Evolutionary conservation across 2,329 filamentous ascomycete species (phyloP), one percentile per base, ranked within the genome.

Genomic region (Polytolypa hystricis): DNA sequence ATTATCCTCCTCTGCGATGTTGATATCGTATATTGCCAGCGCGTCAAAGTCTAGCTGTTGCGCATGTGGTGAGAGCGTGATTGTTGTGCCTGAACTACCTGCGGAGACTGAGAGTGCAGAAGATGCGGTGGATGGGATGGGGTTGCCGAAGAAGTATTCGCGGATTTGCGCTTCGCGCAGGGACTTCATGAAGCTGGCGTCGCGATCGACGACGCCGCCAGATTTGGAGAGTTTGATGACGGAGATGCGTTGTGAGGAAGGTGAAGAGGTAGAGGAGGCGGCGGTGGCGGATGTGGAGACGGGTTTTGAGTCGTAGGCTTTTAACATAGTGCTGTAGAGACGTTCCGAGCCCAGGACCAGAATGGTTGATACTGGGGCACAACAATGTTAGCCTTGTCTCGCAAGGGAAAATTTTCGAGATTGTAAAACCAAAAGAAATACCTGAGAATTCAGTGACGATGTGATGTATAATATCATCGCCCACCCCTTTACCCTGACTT

Each of bases 131-230:
- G 60, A 58, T 2, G 62, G 55, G 7, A 59, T 56, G 1, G 58
- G 49, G 44, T 83, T 81, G 7, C 91, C 91, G 55, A 95, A 98
- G 65, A 98, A 98, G 60, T 98, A 98, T 49, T 87, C 81, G 47
- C 82, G 81, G 35, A 95, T 86, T 34, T 82, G 74, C 0, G 81
- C 74, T 51, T 93, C 83, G 30, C 82, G 74, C 4, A 75, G 63
- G 11, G 77, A 70, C 50, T 84, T 81, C 69, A 87, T 76, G 56
- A 84, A 93, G 0, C 64, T 55, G 25, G 79, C 74, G 44, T 86
- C 81, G 32, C 84, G 73, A 50, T 84, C 76, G 1, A 84, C 83
- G 25, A 84, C 86, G 16, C 91, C 91, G 23, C 84, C 83, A 0
- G 86, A 93, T 54, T 85, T 86, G 43, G 86, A 77, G 9, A 98